Evolutionary conservation across 495 filamentous ascomycete species (phyloP).

Genomic region (Penicillium simplicissimum): DNA sequence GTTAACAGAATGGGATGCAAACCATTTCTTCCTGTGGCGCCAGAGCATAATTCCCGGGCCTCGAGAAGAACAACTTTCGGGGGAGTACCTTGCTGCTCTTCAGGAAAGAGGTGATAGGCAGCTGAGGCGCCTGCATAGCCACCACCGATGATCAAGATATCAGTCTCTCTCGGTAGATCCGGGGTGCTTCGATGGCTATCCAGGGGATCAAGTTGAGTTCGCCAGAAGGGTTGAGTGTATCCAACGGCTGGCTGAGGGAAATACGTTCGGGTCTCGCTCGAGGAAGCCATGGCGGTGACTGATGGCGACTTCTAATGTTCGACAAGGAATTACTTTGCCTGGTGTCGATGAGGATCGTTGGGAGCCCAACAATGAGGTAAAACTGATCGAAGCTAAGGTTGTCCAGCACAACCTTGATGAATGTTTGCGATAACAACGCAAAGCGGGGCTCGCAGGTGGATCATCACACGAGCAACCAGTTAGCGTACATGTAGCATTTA

Average conservation of each 20-base stretch:
- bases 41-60: slow-evolving; percentile 44
- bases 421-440: background rate
- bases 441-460: background rate
- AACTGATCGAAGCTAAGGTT: background rate
- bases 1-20: background rate
- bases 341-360: no score
- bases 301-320: background rate
- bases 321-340: background rate
- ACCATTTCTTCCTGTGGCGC: slow-evolving; percentile 48
- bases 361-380: background rate
- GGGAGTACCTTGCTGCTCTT: slow-evolving; percentile 13
- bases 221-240: slow-evolving; percentile 70
- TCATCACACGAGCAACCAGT: background rate
- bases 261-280: background rate
- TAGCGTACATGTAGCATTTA: background rate
- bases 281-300: background rate
- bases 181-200: slow-evolving; percentile 51
- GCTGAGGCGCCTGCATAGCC: slow-evolving; percentile 67
- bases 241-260: slow-evolving; percentile 33
- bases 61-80: slow-evolving; percentile 40
- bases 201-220: slow-evolving; percentile 54
- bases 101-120: slow-evolving; percentile 60
- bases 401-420: background rate
- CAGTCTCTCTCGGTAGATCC: slow-evolving; percentile 51
- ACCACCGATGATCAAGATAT: slow-evolving; percentile 69